These are phyloP conservation scores for Cordyceps fumosorosea DNA, from an alignment of 2,329 filamentous ascomycete species.

Conservation along the genomic window DNA sequence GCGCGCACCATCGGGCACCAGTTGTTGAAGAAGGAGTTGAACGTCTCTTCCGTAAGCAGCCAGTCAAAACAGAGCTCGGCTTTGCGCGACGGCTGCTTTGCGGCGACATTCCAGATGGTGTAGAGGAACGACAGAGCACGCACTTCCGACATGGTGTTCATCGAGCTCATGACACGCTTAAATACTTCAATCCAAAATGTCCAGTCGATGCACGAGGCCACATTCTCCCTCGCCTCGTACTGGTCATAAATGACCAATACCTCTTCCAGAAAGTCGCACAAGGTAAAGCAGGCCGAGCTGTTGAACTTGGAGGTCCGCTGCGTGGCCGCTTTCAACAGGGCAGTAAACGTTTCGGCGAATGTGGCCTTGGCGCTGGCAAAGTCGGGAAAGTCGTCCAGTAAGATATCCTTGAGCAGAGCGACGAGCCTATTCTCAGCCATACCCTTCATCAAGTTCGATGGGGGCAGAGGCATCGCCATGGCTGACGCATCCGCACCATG, in stretches of 20 bases:
- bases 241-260: constrained; percentile 56
- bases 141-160: constrained; percentile 87
- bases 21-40: constrained; percentile 79
- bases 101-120: constrained; percentile 68
- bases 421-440: constrained; percentile 89
- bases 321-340: constrained; percentile 66
- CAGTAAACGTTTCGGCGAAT: constrained; percentile 70
- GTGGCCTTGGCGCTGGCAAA: constrained; percentile 50
- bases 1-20: constrained; percentile 95
- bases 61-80: constrained; percentile 65
- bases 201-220: constrained; percentile 59
- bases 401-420: constrained; percentile 72
- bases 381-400: constrained; percentile 43
- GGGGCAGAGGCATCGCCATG: constrained; percentile 55
- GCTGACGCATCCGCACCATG: constrained; percentile 59
- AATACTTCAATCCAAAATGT: constrained; percentile 79
- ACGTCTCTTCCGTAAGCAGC: constrained; percentile 66
- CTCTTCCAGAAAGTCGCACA: constrained; percentile 90
- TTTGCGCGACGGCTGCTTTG: constrained; percentile 60
- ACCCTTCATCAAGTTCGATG: constrained; percentile 63
- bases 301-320: constrained; percentile 74
- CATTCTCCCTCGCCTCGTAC: constrained; percentile 35
- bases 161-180: constrained; percentile 69
- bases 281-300: constrained; percentile 74
- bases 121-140: constrained; percentile 77